Percentiles rank a stretch among this genome's conserved stretches.
Conservation (phyloP, 768 basidiomycete species). For the Lactarius sanguifluus region DNA sequence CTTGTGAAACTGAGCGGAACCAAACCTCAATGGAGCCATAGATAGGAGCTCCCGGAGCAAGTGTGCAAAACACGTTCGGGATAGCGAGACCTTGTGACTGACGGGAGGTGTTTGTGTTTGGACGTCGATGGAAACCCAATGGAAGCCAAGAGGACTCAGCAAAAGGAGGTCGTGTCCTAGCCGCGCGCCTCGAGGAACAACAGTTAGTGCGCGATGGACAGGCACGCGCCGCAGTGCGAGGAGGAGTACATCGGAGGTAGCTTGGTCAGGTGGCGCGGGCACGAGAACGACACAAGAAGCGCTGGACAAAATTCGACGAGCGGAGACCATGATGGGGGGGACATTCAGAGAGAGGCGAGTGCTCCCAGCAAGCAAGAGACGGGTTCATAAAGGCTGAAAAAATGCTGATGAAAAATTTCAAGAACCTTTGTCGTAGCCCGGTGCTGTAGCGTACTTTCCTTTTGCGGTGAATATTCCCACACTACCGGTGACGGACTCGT, state of each 20-base stretch:
- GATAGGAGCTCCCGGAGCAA: conserved; percentile 12
- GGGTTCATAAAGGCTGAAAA: conserved; percentile 28
- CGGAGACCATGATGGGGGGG: conserved; percentile 14
- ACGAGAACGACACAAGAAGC: not conserved
- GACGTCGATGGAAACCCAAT: conserved; percentile 14
- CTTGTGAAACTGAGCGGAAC: conserved; percentile 2
- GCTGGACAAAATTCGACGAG: conserved; percentile 1
- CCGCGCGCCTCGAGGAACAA: conserved; percentile 16
- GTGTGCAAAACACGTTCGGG: not conserved
- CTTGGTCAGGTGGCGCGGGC: not conserved
- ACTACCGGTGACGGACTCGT: not conserved
- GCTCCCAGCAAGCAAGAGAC: conserved; percentile 4
- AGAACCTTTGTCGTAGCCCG: conserved; percentile 24
- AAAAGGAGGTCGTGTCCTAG: conserved; percentile 8
- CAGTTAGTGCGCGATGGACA: conserved; percentile 1
- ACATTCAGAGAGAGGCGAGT: conserved; percentile 9
- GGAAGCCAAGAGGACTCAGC: conserved; percentile 16
- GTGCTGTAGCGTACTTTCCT: conserved; percentile 21
- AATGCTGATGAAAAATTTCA: conserved; percentile 31
- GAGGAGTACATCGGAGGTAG: not conserved
- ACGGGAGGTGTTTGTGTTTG: conserved; percentile 16
- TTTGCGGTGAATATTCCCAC: conserved; percentile 23
- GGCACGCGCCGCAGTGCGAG: conserved; percentile 12
- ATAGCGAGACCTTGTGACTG: conserved; percentile 1
- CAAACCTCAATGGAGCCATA: not conserved